These are phyloP conservation scores for Serendipita sp. DNA, from an alignment of 1,284 basidiomycete genomes.

Conservation along the genomic window DNA sequence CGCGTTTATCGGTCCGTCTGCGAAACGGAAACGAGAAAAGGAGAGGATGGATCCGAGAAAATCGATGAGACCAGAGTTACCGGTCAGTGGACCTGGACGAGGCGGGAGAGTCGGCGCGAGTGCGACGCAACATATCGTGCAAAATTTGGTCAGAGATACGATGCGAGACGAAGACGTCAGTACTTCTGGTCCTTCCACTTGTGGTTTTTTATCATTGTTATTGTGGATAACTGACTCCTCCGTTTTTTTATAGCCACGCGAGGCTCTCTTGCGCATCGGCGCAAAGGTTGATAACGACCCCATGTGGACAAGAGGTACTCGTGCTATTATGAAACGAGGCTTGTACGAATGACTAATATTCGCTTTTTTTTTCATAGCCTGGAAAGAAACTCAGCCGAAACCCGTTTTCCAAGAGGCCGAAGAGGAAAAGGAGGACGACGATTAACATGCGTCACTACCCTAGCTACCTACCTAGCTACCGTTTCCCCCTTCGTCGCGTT, in stretches of 20 bases:
- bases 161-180: slow-evolving; percentile 86
- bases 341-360: not conserved
- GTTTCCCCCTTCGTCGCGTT: too few relatives aligned
- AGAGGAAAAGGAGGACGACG: slow-evolving; percentile 34
- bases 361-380: slow-evolving; percentile 46
- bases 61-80: slow-evolving; percentile 80
- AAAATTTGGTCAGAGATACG: slow-evolving; percentile 79
- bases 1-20: slow-evolving; percentile 36
- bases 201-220: slow-evolving; percentile 6
- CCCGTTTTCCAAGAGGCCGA: slow-evolving; percentile 51
- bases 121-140: slow-evolving; percentile 89
- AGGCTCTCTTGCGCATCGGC: slow-evolving; percentile 91
- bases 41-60: slow-evolving; percentile 77
- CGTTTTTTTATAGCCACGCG: slow-evolving; percentile 58
- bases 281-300: slow-evolving; percentile 59
- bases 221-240: slow-evolving; percentile 15
- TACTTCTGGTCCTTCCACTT: slow-evolving; percentile 21
- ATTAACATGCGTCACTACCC: not conserved
- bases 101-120: slow-evolving; percentile 91
- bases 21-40: slow-evolving; percentile 76
- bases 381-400: slow-evolving; percentile 65
- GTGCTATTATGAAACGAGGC: not conserved
- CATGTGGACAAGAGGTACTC: slow-evolving; percentile 43
- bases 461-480: too few relatives aligned
- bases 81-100: slow-evolving; percentile 78